These are phyloP conservation scores for Narthecium ossifragum DNA, from an alignment of 106 monocot genomes.

Conservation along the genomic window DNA sequence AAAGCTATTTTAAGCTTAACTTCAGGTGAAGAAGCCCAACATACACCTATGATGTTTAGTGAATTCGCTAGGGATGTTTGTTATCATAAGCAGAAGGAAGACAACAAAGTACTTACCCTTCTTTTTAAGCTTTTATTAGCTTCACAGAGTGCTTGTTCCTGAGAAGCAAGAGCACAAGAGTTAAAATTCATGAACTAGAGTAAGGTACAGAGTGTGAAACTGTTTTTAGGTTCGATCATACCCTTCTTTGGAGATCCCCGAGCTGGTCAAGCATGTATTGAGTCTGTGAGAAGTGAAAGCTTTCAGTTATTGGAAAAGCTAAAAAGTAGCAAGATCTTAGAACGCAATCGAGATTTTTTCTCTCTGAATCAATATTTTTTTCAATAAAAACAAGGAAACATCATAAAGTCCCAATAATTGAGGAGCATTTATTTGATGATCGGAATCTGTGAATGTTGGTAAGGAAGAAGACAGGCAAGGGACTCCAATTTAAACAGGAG, in stretches of 20 bases:
- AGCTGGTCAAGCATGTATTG: slow-evolving; percentile 13
- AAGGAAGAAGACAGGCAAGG: too few relatives aligned
- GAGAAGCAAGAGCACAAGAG: neutral
- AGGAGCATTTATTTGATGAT: too few relatives aligned
- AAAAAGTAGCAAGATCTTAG: too few relatives aligned
- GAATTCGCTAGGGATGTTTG: too few relatives aligned
- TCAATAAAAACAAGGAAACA: too few relatives aligned
- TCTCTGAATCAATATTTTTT: too few relatives aligned
- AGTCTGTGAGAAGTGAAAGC: too few relatives aligned
- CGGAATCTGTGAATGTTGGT: too few relatives aligned
- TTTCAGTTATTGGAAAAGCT: too few relatives aligned
- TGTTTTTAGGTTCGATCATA: neutral
- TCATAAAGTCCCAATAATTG: too few relatives aligned
- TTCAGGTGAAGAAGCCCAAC: neutral
- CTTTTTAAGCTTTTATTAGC: slow-evolving; percentile 4
- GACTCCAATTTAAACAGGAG: neutral
- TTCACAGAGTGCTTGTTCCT: slow-evolving; percentile 10
- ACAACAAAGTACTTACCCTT: slow-evolving; percentile 4
- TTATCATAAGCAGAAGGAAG: neutral
- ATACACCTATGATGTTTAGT: too few relatives aligned
- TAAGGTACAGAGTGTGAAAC: neutral
- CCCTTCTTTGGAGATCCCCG: slow-evolving; percentile 6
- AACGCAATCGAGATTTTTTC: too few relatives aligned
- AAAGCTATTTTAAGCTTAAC: neutral
- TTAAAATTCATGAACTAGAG: neutral